Conservation (phyloP, 257 asterid genomes). For the Jaltomata sinuosa region DNA sequence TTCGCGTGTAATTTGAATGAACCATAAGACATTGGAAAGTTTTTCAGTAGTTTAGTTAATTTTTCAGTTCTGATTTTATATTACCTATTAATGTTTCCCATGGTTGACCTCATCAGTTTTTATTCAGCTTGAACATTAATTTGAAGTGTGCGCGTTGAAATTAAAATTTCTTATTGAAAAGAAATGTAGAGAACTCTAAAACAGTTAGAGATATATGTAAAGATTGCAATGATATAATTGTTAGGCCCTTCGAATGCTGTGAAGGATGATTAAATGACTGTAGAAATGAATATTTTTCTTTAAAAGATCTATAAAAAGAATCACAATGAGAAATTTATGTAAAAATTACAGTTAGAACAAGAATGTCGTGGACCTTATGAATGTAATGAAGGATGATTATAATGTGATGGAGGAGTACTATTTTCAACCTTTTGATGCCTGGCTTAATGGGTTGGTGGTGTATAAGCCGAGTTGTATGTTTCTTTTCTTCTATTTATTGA, state of each 20-base stretch:
- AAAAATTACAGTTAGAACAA: not conserved
- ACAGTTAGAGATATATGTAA: not conserved
- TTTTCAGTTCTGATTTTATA: no score
- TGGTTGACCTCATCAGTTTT: not conserved
- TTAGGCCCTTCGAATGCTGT: not conserved
- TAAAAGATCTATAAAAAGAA: not conserved
- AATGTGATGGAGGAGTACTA: not conserved
- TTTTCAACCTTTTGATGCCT: not conserved
- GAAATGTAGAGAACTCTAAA: not conserved
- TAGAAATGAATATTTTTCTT: not conserved
- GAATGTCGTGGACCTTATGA: not conserved
- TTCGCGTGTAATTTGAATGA: not conserved
- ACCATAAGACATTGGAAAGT: not conserved
- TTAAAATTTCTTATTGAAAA: not conserved
- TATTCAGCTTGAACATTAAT: not conserved
- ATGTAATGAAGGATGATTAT: not conserved
- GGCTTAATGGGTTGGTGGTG: not conserved
- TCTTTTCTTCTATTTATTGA: slow-evolving; percentile 4
- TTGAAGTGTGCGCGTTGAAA: not conserved
- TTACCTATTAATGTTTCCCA: not conserved
- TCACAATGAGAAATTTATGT: not conserved
- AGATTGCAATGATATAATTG: not conserved
- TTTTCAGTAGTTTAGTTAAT: not conserved
- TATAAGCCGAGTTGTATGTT: slow-evolving; percentile 1
- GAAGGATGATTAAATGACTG: not conserved